Evolutionary conservation across 2,329 filamentous ascomycete genomes (phyloP), one percentile per base, ranked within the genome.

Genomic region (Aspergillus neoniger): DNA sequence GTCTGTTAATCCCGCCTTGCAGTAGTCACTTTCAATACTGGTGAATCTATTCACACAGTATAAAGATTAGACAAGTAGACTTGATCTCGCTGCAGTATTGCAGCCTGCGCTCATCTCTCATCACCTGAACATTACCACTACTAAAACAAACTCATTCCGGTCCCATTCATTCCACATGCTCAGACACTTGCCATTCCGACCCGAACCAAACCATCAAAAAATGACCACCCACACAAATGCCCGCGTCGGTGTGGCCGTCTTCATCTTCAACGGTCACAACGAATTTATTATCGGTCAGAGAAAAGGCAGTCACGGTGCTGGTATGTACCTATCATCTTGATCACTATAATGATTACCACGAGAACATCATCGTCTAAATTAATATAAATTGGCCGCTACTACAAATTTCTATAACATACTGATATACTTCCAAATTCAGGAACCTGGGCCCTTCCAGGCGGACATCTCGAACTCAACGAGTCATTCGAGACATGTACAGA

Each of bases 391-490:
- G 3, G 21, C 21, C 21, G 21, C 21, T 23, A 4, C 21, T 23
- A 23, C 21, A 23, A 23, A 3, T 23, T 23, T 23, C 21, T 23
- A 23, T 5, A 5, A 23, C 21, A 14, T 36, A 36, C 32, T 36
- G 2, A 36, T 36, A 14, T 15, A 14, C 12, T 14, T 15, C 5
- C 32, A 12, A n/a, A 23, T 7, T n/a, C 14, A 84, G 87, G 85
- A 1, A 87, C 84, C 0, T 86, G 83, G 76, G 87, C 87, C 53
- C 83, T 91, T 14, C 90, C 91, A 0, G 91, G 91, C 21, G 91
- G 91, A 0, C 90, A 94, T 68, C 82, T 93, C 15, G 91, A 94
- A 62, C 83, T 85, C 59, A 83, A 84, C 63, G 91, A 94, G 71
- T 80, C 80, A 1, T 81, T 86, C 32, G 79, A 86, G 19, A 72